phyloP scores from a whole-genome alignment of 805 yeast genomes.

The Saturnispora sanitii region DNA sequence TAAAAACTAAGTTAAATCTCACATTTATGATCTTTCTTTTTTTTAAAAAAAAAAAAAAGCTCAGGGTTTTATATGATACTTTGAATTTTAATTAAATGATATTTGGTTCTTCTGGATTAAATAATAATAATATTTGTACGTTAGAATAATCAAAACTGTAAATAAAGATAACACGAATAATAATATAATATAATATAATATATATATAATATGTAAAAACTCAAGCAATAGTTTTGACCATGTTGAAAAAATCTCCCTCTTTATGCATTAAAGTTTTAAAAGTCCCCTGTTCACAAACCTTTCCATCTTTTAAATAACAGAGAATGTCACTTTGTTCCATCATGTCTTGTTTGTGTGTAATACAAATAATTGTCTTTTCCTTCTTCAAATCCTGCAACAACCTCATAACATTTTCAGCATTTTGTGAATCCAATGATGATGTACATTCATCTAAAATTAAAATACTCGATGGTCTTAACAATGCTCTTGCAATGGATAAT shows the following conservation, averaged over 20 bases:
- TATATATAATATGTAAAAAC: no score
- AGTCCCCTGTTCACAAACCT: slow-evolving; percentile 36
- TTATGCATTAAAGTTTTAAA: slow-evolving; percentile 12
- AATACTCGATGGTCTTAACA: slow-evolving; percentile 53
- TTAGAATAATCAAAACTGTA: no score
- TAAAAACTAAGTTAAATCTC: no score
- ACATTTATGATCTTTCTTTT: no score
- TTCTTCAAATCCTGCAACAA: slow-evolving; percentile 33
- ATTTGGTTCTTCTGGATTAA: no score
- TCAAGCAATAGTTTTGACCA: slow-evolving; percentile 6
- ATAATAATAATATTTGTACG: no score
- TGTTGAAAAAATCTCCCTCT: slow-evolving; percentile 10
- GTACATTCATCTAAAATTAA: slow-evolving; percentile 86
- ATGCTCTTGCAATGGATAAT: slow-evolving; percentile 72
- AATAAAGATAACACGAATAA: no score
- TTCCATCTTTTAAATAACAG: slow-evolving; percentile 41
- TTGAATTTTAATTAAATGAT: no score
- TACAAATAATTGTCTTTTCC: slow-evolving; percentile 39
- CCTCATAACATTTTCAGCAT: slow-evolving; percentile 39
- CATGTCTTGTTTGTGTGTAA: slow-evolving; percentile 68
- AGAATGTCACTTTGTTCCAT: slow-evolving; percentile 48
- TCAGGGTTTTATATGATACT: no score
- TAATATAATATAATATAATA: no score
- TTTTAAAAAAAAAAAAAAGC: no score
- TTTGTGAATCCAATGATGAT: slow-evolving; percentile 69